Base-by-base conservation (phyloP, 768 basidiomycete species). In the Mycena galericulata region DNA sequence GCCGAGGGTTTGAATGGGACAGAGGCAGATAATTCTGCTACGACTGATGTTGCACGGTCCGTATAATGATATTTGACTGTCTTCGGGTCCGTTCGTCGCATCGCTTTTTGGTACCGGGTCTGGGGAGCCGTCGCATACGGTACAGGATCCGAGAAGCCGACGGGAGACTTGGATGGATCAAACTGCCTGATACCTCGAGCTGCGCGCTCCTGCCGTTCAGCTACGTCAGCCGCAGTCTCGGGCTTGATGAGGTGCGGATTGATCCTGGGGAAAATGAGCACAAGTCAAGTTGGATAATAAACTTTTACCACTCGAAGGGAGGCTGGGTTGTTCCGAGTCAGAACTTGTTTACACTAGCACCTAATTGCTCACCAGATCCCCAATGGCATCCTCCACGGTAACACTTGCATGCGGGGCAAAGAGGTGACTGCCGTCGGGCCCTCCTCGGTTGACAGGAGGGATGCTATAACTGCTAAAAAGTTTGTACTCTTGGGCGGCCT, bases 241-340 rank as follows among this genome's bases (percentile, higher is more conserved):
- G 79, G 72, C 41, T 84, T 75, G 10, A 82, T 74, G 1, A 61
- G 10, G 47, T 91, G 86, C 0, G 92, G 91, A 71, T 89, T 88
- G n/a, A 76, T 76, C 90, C 90, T 92, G 68, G 34, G 62, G 51
- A n/a, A n/a, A n/a, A n/a, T n/a, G n/a, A 11, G 60, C 30, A 64
- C 34, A 12, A 15, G 54, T 24, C 10, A 64, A 46, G 43, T 46
- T 20, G 50, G 30, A 36, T 68, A 61, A 59, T 36, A 53, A n/a
- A 36, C 8, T n/a, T 79, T 63, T 64, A 88, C 93, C 93, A 94
- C 62, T 94, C 91, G 78, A 92, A 94, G 2, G 78, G 80, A 32
- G 89, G 89, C 89, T 92, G 59, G 2, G 8, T 15, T 30, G 18
- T 30, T 57, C n/a, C 40, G 45, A 46, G 43, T 46, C 17, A 60